A percentile compares a stretch with the other conserved stretches of the same genome.
phyloP scores from a whole-genome alignment of 805 yeast genomes.

The Kodamaea laetipori region DNA sequence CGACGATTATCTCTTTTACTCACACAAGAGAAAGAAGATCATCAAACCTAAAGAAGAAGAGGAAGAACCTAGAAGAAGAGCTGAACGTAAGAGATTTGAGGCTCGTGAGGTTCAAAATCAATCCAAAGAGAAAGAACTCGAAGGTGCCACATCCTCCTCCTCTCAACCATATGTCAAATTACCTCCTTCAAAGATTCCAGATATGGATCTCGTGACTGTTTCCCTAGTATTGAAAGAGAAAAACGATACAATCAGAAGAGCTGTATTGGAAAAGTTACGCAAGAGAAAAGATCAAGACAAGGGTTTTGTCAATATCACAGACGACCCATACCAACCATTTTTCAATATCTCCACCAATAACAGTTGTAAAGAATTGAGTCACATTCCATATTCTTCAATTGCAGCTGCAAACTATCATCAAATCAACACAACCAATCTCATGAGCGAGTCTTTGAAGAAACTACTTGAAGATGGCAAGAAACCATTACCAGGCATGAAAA shows the following conservation, averaged over 20 bases:
- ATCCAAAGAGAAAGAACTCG: conserved; percentile 9
- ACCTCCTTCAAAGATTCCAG: conserved; percentile 92
- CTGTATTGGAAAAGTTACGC: conserved; percentile 81
- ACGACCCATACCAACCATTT: conserved; percentile 81
- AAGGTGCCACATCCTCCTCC: conserved; percentile 23
- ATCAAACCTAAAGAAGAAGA: conserved; percentile 39
- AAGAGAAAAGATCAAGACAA: conserved; percentile 69
- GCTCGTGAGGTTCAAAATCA: conserved; percentile 18
- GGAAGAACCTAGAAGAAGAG: conserved; percentile 26
- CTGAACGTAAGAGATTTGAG: conserved; percentile 26
- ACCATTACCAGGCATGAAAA: conserved; percentile 46
- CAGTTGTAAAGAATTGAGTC: conserved; percentile 52
- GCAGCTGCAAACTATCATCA: conserved; percentile 66
- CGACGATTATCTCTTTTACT: conserved; percentile 79
- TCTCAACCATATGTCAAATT: conserved; percentile 81
- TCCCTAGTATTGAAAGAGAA: conserved; percentile 72
- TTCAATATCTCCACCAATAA: conserved; percentile 65
- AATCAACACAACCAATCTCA: conserved; percentile 59
- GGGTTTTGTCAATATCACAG: conserved; percentile 83
- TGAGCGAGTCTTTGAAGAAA: conserved; percentile 43
- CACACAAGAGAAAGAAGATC: conserved; percentile 69
- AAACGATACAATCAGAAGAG: conserved; percentile 73
- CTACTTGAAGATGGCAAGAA: conserved; percentile 47
- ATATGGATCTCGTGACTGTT: conserved; percentile 83
- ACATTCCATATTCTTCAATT: conserved; percentile 80